Conservation (phyloP, 768 basidiomycete genomes). For the Gautieria morchelliformis region DNA sequence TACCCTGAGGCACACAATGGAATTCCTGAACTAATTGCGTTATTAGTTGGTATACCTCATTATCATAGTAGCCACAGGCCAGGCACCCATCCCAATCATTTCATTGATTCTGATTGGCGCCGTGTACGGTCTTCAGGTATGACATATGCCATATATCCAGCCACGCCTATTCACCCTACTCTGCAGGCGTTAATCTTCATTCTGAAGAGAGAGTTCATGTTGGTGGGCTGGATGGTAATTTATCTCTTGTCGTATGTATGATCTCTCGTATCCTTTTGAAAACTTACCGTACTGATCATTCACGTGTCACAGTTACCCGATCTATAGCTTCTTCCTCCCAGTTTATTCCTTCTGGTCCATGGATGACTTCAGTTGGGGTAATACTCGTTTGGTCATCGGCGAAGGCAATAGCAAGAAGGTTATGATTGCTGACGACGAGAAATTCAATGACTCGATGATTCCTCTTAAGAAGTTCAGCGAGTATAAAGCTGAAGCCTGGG, state of each 20-base stretch:
- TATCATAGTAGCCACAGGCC: conserved; percentile 60
- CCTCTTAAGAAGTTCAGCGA: conserved; percentile 97
- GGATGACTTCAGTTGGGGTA: conserved; percentile 97
- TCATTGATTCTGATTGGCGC: conserved; percentile 87
- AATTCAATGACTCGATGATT: conserved; percentile 96
- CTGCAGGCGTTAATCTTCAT: conserved; percentile 82
- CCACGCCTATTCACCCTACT: no score
- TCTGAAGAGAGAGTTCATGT: conserved; percentile 95
- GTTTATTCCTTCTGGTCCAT: conserved; percentile 98
- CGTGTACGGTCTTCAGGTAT: conserved; percentile 63
- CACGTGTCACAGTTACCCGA: conserved; percentile 54
- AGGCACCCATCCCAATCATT: conserved; percentile 70
- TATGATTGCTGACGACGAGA: conserved; percentile 88
- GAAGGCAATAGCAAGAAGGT: conserved; percentile 95
- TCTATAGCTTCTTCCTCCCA: conserved; percentile 92
- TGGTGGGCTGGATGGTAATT: conserved; percentile 94
- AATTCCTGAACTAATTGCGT: conserved; percentile 1
- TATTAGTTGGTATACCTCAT: conserved; percentile 73
- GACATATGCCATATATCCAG: no score
- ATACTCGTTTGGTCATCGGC: conserved; percentile 86
- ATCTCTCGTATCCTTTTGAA: background rate
- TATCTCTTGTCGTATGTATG: conserved; percentile 77
- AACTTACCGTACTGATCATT: background rate
- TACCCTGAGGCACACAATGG: conserved; percentile 30
- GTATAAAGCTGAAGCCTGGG: conserved; percentile 92